Percentiles rank a stretch among this genome's conserved stretches.
Conservation (phyloP, 140 eudicot species). For the Flaveria floridana region DNA sequence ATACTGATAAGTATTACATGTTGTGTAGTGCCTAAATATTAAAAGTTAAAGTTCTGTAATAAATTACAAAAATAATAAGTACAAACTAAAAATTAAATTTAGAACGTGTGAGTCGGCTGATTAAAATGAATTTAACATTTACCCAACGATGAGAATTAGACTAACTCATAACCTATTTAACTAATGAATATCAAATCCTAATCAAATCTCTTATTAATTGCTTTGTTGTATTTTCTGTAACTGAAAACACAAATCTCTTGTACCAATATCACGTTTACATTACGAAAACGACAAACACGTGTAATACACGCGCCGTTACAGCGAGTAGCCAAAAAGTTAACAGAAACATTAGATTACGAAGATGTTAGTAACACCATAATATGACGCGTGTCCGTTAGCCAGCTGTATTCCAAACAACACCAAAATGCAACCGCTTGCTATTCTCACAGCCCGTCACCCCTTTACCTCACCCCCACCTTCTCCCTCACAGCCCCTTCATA, state of each 20-base stretch:
- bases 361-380: conserved; percentile 42
- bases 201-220: too few species aligned
- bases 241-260: background rate
- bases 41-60: too few species aligned
- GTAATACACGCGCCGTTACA: background rate
- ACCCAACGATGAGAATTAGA: too few species aligned
- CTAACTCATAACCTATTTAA: too few species aligned
- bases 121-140: too few species aligned
- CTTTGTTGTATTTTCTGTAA: background rate
- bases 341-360: conserved; percentile 35
- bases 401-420: conserved; percentile 69
- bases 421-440: conserved; percentile 58
- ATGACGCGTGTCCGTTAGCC: conserved; percentile 83
- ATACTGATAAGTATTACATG: too few species aligned
- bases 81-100: too few species aligned
- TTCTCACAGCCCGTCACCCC: conserved; percentile 28
- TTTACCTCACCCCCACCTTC: conserved; percentile 20
- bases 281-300: conserved; percentile 23
- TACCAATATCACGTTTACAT: background rate
- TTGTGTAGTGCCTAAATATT: too few species aligned
- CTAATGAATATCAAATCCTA: too few species aligned
- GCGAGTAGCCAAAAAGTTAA: background rate
- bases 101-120: too few species aligned
- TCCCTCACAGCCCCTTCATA: conserved; percentile 30
- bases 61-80: too few species aligned